Percentiles rank a stretch among this genome's conserved stretches.
Conservation (phyloP, 306 rosid genomes). For the Quercus gilva region DNA sequence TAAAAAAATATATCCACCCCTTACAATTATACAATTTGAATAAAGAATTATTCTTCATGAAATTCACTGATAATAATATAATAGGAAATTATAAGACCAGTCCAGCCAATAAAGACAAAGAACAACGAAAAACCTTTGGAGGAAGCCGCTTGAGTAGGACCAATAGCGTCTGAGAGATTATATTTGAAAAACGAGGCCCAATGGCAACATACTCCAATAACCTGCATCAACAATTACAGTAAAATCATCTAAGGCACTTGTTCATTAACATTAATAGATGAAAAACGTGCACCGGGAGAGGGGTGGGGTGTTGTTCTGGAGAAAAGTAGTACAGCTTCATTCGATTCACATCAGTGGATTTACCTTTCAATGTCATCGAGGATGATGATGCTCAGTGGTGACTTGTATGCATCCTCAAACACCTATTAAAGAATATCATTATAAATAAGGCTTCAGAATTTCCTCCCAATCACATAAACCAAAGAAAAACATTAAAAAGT, state of each 20-base stretch:
- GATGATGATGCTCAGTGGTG: slow-evolving; percentile 89
- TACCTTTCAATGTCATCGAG: slow-evolving; percentile 99
- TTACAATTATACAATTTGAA: neutral
- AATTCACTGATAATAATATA: neutral
- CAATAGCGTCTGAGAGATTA: slow-evolving; percentile 80
- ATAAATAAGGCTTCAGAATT: slow-evolving; percentile 15
- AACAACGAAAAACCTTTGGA: slow-evolving; percentile 64
- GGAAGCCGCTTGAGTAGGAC: slow-evolving; percentile 89
- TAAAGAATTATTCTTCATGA: neutral
- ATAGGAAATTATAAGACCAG: neutral
- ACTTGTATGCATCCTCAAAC: slow-evolving; percentile 98
- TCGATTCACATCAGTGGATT: neutral
- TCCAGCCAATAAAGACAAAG: slow-evolving; percentile 1
- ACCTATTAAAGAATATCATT: slow-evolving; percentile 47
- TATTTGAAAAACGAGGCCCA: slow-evolving; percentile 95
- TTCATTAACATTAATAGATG: neutral
- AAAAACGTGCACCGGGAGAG: neutral
- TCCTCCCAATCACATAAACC: neutral
- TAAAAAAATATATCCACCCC: neutral
- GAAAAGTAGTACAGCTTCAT: neutral
- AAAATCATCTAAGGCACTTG: neutral
- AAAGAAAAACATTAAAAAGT: slow-evolving; percentile 15
- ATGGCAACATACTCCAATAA: slow-evolving; percentile 84
- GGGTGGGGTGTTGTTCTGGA: neutral
- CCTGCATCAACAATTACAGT: slow-evolving; percentile 39